A percentile compares a stretch with the other conserved stretches of the same genome.
phyloP scores from a whole-genome alignment of 1,139 yeast species.

The Taphrina communis region DNA sequence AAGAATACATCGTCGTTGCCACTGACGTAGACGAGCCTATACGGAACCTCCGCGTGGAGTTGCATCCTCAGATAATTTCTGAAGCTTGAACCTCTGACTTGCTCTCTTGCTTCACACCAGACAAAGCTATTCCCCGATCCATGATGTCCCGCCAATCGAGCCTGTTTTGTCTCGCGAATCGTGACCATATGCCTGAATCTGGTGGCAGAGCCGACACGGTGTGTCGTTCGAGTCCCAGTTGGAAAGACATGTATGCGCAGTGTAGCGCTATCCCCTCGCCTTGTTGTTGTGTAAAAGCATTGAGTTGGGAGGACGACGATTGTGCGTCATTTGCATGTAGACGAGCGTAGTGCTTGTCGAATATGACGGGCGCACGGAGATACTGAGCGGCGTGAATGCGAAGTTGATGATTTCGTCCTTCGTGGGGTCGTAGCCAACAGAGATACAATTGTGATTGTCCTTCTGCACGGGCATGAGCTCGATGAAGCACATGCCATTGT shows the following conservation, averaged over 20 bases:
- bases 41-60: background rate
- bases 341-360: slow-evolving; percentile 27
- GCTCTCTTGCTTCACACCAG: too few relatives aligned
- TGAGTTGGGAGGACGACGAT: too few relatives aligned
- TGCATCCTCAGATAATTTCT: background rate
- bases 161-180: slow-evolving; percentile 1
- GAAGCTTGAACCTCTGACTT: too few relatives aligned
- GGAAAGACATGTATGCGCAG: slow-evolving; percentile 27
- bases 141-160: slow-evolving; percentile 15
- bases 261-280: slow-evolving; percentile 39
- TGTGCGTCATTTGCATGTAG: background rate
- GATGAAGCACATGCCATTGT: slow-evolving; percentile 9
- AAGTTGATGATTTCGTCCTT: slow-evolving; percentile 36
- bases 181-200: slow-evolving; percentile 19
- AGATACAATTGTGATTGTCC: background rate
- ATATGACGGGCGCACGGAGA: slow-evolving; percentile 25
- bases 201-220: slow-evolving; percentile 27
- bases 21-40: background rate
- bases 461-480: background rate
- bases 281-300: background rate
- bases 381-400: slow-evolving; percentile 30
- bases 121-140: background rate
- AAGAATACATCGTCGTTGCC: background rate
- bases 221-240: slow-evolving; percentile 13
- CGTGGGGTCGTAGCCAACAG: slow-evolving; percentile 25